phyloP scores from a whole-genome alignment of 306 rosid species.

The Herpetospermum pedunculosum region DNA sequence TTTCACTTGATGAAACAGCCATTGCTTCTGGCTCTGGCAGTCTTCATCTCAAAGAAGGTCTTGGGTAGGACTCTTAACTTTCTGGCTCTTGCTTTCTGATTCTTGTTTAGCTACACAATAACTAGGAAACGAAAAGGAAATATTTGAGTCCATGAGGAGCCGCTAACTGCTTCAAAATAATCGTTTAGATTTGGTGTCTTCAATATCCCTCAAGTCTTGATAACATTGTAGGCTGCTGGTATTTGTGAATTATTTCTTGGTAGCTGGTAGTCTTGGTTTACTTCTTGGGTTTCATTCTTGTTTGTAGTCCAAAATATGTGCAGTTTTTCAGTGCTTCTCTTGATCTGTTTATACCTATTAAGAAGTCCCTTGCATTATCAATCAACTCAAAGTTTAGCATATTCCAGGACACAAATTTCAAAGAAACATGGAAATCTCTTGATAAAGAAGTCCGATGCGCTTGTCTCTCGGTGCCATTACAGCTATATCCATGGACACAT shows the following conservation, averaged over 20 bases:
- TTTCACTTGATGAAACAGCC: neutral
- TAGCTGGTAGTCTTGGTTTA: neutral
- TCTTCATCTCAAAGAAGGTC: neutral
- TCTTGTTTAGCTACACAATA: neutral
- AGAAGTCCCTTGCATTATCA: neutral
- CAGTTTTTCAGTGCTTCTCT: neutral
- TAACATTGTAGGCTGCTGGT: neutral
- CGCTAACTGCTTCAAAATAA: neutral
- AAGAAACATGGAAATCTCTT: neutral
- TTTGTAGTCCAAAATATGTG: neutral
- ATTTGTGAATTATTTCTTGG: neutral
- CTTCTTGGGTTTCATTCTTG: neutral
- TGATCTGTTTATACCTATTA: neutral
- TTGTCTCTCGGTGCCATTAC: neutral
- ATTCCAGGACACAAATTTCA: neutral
- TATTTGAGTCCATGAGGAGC: neutral
- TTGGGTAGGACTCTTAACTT: slow-evolving; percentile 3
- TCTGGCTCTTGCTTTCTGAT: neutral
- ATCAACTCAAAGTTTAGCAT: neutral
- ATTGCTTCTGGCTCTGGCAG: neutral
- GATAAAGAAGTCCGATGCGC: neutral
- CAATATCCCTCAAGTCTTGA: neutral
- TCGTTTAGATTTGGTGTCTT: neutral
- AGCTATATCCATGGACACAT: neutral
- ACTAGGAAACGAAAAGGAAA: neutral